Base-by-base conservation (phyloP, 2,329 filamentous ascomycete species). In the Huntiella omanensis region DNA sequence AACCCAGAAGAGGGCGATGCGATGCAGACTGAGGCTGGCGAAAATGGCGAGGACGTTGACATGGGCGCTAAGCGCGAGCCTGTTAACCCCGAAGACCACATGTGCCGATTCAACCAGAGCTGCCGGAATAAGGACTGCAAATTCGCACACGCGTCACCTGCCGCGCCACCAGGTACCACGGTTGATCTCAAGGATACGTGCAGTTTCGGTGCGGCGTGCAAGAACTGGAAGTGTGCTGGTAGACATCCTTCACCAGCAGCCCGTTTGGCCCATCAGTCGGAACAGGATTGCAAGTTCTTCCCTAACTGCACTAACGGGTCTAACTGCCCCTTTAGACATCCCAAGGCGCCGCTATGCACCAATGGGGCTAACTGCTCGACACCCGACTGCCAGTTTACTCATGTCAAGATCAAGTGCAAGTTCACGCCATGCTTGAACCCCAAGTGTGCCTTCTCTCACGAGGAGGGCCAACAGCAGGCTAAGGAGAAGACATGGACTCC, bases 101-200 rank as follows among this genome's bases (percentile, higher is more conserved):
- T 88, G 51, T 98, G 91, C 73, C 84, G 82, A 56, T 98, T 77
- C 68, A 95, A 96, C 64, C 67, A 91, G 46, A 70, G 74, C 52
- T 98, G 91, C 66, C 83, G 81, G 35, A 92, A 92, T 62, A 77
- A 75, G 54, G 83, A 92, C 51, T 98, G 91, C 65, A 81, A 80
- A 53, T 98, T 85, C 60, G 91, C 85, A 13, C 91, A 98, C 57
- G 88, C 95, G 64, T 94, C 87, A 12, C 86, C 91, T 2, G 86
- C 83, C 2, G 87, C 88, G 32, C 81, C 84, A 3, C 79, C 80
- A 2, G 83, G 81, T 22, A 74, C 73, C 2, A 71, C 77, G 0
- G 69, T 96, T 49, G 91, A 96, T 59, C 70, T 87, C 53, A 74
- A 70, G 49, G 85, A 93, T 56, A 69, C 72, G 13, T 98, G 91